Evolutionary conservation across 2,329 filamentous ascomycete genomes (phyloP), one percentile per base, ranked within the genome.

Genomic region (Arthrobotrys conoides): DNA sequence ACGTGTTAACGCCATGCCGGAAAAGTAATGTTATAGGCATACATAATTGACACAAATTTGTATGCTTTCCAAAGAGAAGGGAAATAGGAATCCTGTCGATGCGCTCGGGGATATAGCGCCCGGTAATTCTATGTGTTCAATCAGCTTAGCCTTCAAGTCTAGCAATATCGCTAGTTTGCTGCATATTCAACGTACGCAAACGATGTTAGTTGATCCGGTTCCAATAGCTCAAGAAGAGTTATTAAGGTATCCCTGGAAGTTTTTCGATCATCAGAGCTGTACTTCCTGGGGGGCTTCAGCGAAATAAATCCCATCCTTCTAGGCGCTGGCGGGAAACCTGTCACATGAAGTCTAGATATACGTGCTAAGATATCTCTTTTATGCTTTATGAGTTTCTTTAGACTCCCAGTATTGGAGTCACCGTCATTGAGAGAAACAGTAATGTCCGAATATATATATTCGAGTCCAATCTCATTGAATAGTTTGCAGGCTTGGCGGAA

Each of bases 401-500:
- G 22, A 12, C 9, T 46, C 1, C 6, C 8, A 5, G 30, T 44
- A 20, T 18, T 12, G 10, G 38, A 41, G 0, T 64, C 71, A 10
- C 55, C 36, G 8, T 76, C 55, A 22, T 76, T 76, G 16, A 76
- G 55, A 4, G 51, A 38, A 3, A 76, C 6, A 16, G n/a, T 46
- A 14, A 76, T 9, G 10, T 57, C 33, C 5, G 30, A n/a, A 44
- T 76, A 70, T 1, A 76, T 44, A n/a, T 57, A 41, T 22, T 27
- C 33, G 1, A 69, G 33, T 2, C 65, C 65, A 27, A 76, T 70
- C 6, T 65, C 10, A 27, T 76, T 76, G 36, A 76, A 76, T 2
- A 69, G 57, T 53, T 24, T 53, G 48, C 71, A 76, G 0, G 57
- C 38, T 14, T 65, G 48, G 5, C 71, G 71, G 14, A 76, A 76